Evolutionary conservation across 1,284 basidiomycete genomes (phyloP), one percentile per base, ranked within the genome.

Genomic region (Pseudozyma sp.): DNA sequence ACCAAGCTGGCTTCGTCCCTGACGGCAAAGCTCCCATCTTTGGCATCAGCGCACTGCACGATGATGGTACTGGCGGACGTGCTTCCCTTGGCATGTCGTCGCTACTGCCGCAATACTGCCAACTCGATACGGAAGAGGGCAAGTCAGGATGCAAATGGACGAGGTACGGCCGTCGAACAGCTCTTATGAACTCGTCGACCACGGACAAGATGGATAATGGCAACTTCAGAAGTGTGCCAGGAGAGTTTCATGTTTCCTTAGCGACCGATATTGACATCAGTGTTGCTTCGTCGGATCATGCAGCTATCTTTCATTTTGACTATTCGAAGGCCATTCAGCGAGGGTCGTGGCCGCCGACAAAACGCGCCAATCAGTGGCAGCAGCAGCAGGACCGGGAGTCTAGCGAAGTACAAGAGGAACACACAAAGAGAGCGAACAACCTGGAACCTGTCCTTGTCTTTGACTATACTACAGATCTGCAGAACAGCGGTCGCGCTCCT

Each of bases 1-100:
- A 74, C 34, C 71, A 74, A 42, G 72, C 60, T 16, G 72, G 72
- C 10, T 75, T 75, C 36, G 68, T 75, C 5, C 59, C 72, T 14
- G 53, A 70, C 38, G 58, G 53, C 31, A 48, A 54, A 16, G 45
- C 57, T 3, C 49, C 16, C 4, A 61, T 75, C 35, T 66, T 54
- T 61, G 67, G 61, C 38, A 66, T 70, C 58, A 66, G 63, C 34
- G 58, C 64, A 2, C 51, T 75, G 0, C 72, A 75, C 59, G 67
- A 70, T 44, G 64, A 67, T 18, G 72, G 72, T 6, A 75, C 72
- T 2, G 72, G 72, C 6, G 72, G 72, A 9, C 40, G n/a, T 0
- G 44, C 61, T 0, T 70, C 62, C 3, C 52, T 70, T 10, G 68
- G 72, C 13, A 67, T 66, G 52, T 70, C 66, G 6, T 60, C 55